These are phyloP conservation scores for Phytophthora sp. DNA, from an alignment of 352 stramenopile genomes.

Conservation along the genomic window DNA sequence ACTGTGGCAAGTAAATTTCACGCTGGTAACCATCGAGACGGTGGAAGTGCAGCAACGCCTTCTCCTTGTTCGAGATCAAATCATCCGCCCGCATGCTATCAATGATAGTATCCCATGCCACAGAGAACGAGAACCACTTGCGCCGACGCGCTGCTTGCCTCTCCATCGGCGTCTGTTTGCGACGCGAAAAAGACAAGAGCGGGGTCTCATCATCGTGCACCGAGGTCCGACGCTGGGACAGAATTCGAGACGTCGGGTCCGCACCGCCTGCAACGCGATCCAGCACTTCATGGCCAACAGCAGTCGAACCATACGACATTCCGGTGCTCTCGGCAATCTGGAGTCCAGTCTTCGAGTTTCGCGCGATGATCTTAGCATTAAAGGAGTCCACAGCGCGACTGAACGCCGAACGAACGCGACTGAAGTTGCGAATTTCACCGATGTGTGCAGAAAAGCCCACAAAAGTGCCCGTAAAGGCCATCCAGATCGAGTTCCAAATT, in stretches of 20 bases:
- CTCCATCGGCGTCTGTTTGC: conserved; percentile 82
- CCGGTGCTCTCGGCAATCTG: conserved; percentile 48
- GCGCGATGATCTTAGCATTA: conserved; percentile 84
- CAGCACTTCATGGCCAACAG: conserved; percentile 62
- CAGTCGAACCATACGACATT: conserved; percentile 54
- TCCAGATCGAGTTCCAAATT: conserved; percentile 98
- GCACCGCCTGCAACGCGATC: conserved; percentile 51
- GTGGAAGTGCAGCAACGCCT: conserved; percentile 95
- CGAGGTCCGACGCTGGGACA: conserved; percentile 41
- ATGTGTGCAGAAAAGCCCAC: conserved; percentile 97
- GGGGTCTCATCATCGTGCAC: conserved; percentile 74
- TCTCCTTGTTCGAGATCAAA: conserved; percentile 90
- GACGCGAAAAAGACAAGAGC: conserved; percentile 84
- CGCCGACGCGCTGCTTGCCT: conserved; percentile 93
- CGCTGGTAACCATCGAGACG: conserved; percentile 96
- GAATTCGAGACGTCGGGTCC: conserved; percentile 32
- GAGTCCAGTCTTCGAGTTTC: conserved; percentile 76
- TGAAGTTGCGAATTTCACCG: conserved; percentile 95
- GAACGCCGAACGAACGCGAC: conserved; percentile 86
- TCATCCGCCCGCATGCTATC: conserved; percentile 94
- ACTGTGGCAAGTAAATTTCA: conserved; percentile 98
- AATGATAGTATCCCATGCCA: conserved; percentile 98
- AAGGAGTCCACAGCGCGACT: conserved; percentile 87
- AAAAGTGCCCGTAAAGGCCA: conserved; percentile 96
- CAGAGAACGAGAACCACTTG: conserved; percentile 98